Base-by-base conservation (phyloP, 2,329 filamentous ascomycete species). In the Fusarium oxysporum region DNA sequence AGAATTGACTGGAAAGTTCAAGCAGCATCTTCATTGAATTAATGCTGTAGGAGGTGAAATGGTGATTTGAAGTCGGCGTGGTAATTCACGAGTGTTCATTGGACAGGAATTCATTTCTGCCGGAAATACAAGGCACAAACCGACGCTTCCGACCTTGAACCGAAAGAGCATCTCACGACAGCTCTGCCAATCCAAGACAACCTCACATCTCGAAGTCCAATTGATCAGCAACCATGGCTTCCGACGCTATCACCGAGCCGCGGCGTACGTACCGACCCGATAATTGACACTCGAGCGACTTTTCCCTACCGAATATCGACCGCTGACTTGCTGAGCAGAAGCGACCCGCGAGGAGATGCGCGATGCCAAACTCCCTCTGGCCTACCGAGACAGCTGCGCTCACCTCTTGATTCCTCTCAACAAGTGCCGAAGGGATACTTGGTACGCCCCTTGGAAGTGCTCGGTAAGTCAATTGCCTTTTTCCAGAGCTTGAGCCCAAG, bases 391-490 rank as follows among this genome's bases (percentile, higher is more conserved):
- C 85, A 95, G 92, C 85, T 99, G 96, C 86, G 96, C 95, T 72
- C 91, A 96, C 84, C 92, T 99, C 51, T 87, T 98, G 71, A 98
- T 98, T 73, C 96, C 96, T 21, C 89, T 99, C 78, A 99, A 99
- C 87, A 92, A 93, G 80, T 99, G 96, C 89, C 95, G 96, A 71
- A 89, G 90, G 84, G 92, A 97, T 78, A 93, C 94, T 72, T 98
- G 93, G 87, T 99, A 97, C 84, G 86, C 98, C 79, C 95, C 95
- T 23, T 99, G 96, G 96, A 98, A 97, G 89, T 99, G 96, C 84
- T 91, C 93, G 89, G 96, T 98, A 89, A 77, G 92, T 84, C 40
- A 68, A 33, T 58, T 51, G 47, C 48, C n/a, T 17, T 40, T 67
- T 48, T 23, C 37, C 67, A 65, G 41, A 55, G 43, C 43, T 38